These are phyloP conservation scores for Scutellaria minor DNA, from an alignment of 257 asterid species.

Conservation along the genomic window DNA sequence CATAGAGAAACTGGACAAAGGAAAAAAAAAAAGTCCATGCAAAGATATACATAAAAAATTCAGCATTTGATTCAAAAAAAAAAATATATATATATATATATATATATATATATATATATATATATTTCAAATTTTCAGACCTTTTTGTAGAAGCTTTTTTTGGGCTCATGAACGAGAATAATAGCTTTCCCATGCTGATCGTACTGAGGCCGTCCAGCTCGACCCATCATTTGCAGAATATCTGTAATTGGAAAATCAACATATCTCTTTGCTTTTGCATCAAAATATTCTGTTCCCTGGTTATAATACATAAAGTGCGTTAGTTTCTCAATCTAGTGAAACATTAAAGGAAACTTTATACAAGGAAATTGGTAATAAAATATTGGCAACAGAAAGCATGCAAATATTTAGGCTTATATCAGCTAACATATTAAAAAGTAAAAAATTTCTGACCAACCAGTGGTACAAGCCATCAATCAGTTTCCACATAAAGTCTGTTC, in stretches of 20 bases:
- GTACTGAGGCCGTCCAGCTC: conserved; percentile 98
- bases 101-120: not conserved
- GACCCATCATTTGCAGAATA: conserved; percentile 98
- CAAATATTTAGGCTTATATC: not conserved
- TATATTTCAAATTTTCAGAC: conserved; percentile 34
- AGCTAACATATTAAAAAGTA: conserved; percentile 18
- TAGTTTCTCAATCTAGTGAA: conserved; percentile 20
- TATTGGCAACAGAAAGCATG: conserved; percentile 3
- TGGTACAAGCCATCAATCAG: not conserved
- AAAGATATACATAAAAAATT: not conserved
- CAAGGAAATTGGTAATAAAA: conserved; percentile 4
- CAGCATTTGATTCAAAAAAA: not conserved
- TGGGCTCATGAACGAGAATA: conserved; percentile 98
- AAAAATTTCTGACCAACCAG: not conserved
- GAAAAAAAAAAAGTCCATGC: conserved; percentile 22
- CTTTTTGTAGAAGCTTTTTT: conserved; percentile 98
- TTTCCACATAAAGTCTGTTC: not conserved
- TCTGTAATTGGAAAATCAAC: conserved; percentile 98
- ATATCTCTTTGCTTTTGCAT: conserved; percentile 90
- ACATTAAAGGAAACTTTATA: conserved; percentile 1
- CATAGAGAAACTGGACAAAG: conserved; percentile 81
- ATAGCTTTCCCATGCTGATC: conserved; percentile 99
- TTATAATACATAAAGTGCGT: conserved; percentile 17
- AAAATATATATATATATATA: too few relatives aligned
- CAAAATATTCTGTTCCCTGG: conserved; percentile 97